Conservation (phyloP, 192 early-diverging fungal genomes). For the Umbelopsis ramanniana region DNA sequence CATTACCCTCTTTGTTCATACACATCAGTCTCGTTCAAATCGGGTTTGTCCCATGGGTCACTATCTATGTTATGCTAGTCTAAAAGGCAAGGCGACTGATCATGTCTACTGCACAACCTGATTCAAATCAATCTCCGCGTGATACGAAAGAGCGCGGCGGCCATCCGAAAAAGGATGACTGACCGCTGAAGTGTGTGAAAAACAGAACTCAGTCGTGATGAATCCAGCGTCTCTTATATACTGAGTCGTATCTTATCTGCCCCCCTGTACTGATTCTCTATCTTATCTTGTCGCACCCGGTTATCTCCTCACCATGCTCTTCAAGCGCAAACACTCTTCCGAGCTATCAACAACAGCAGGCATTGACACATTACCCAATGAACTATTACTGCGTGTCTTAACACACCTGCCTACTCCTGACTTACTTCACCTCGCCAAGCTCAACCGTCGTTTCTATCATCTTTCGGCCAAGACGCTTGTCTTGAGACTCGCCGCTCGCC, state of each 20-base stretch:
- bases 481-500: slow-evolving; percentile 1
- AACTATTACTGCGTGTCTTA: slow-evolving; percentile 23
- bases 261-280: slow-evolving; percentile 3
- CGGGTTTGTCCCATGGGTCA: no score
- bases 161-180: background rate
- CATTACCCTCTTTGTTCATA: no score
- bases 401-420: slow-evolving; percentile 24
- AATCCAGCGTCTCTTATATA: background rate
- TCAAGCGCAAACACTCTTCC: slow-evolving; percentile 11
- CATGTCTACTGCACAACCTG: no score
- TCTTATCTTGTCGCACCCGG: slow-evolving; percentile 18
- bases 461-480: slow-evolving; percentile 1
- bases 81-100: no score
- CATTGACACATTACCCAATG: slow-evolving; percentile 20
- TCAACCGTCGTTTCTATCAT: slow-evolving; percentile 13
- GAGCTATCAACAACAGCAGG: background rate
- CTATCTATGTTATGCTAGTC: no score
- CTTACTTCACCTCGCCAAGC: slow-evolving; percentile 7
- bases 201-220: background rate
- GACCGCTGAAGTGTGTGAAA: background rate
- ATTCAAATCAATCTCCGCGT: no score
- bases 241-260: background rate
- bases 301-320: slow-evolving; percentile 16
- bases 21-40: no score
- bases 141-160: no score